phyloP scores from a whole-genome alignment of 495 filamentous ascomycete genomes.

The Schizothecium vesticola region DNA sequence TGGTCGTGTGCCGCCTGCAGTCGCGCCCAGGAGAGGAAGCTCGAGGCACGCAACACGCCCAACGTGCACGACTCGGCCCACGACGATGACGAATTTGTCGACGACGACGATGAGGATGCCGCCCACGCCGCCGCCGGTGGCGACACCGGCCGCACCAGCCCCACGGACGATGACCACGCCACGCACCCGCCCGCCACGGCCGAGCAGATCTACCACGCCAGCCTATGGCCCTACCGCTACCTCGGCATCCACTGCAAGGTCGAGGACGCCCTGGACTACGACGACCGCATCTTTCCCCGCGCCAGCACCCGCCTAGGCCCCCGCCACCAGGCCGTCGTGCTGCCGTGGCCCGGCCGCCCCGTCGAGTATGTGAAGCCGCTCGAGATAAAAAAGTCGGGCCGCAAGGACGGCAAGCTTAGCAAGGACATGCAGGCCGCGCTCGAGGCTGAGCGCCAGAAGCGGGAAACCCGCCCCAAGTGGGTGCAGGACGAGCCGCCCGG shows the following conservation, averaged over 20 bases:
- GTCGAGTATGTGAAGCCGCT: slow-evolving; percentile 85
- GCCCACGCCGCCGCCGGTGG: slow-evolving; percentile 71
- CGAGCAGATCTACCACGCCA: slow-evolving; percentile 86
- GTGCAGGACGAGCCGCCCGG: slow-evolving; percentile 85
- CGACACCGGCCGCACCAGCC: slow-evolving; percentile 54
- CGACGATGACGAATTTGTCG: slow-evolving; percentile 39
- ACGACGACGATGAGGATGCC: slow-evolving; percentile 79
- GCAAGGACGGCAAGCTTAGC: slow-evolving; percentile 62
- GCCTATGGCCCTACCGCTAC: slow-evolving; percentile 95
- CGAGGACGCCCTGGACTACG: slow-evolving; percentile 94
- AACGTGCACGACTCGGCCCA: slow-evolving; percentile 39
- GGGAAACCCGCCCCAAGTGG: slow-evolving; percentile 83
- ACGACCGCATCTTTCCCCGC: slow-evolving; percentile 95
- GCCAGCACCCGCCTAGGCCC: slow-evolving; percentile 90
- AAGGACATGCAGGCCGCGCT: slow-evolving; percentile 74
- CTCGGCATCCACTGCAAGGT: slow-evolving; percentile 92
- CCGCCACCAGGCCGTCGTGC: slow-evolving; percentile 83
- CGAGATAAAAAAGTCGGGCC: slow-evolving; percentile 69
- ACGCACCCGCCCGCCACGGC: slow-evolving; percentile 67
- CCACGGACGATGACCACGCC: slow-evolving; percentile 48
- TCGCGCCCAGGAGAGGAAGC: slow-evolving; percentile 83
- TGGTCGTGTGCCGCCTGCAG: slow-evolving; percentile 97
- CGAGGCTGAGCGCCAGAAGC: slow-evolving; percentile 71
- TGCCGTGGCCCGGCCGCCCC: slow-evolving; percentile 74
- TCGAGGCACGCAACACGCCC: slow-evolving; percentile 87